These are phyloP conservation scores for Melastoma candidum DNA, from an alignment of 441 rosid genomes.

Conservation along the genomic window DNA sequence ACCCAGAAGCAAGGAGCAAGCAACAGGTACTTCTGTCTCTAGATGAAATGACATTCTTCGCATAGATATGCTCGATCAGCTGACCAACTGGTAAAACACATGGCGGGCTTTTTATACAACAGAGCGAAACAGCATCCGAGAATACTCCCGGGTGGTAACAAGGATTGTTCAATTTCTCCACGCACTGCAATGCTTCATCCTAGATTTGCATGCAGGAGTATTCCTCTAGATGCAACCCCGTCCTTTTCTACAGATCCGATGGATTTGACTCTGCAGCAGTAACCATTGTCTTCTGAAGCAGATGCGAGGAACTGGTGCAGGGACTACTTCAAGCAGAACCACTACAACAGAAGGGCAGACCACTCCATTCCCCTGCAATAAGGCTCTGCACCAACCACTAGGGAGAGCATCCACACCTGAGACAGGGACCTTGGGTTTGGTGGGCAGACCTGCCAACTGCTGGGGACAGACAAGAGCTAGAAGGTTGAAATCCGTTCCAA, in stretches of 20 bases:
- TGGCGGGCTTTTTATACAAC: slow-evolving; percentile 61
- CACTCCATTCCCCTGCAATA: slow-evolving; percentile 39
- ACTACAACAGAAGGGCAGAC: slow-evolving; percentile 24
- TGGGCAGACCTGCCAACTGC: slow-evolving; percentile 35
- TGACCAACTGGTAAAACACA: slow-evolving; percentile 37
- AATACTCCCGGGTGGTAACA: slow-evolving; percentile 68
- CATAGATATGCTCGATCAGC: slow-evolving; percentile 43
- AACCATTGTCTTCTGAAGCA: slow-evolving; percentile 27
- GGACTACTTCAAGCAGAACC: slow-evolving; percentile 19
- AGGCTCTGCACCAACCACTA: slow-evolving; percentile 60
- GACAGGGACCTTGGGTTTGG: slow-evolving; percentile 54
- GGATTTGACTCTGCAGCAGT: slow-evolving; percentile 30
- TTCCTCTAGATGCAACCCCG: slow-evolving; percentile 62
- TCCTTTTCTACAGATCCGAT: slow-evolving; percentile 45
- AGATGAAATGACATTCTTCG: slow-evolving; percentile 39
- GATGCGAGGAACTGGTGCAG: slow-evolving; percentile 19
- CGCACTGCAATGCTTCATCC: slow-evolving; percentile 71
- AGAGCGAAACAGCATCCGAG: slow-evolving; percentile 68
- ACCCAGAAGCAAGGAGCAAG: slow-evolving; percentile 54
- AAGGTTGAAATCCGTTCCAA: slow-evolving; percentile 30
- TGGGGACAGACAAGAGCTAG: slow-evolving; percentile 33
- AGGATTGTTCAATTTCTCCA: slow-evolving; percentile 59
- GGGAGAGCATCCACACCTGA: slow-evolving; percentile 53
- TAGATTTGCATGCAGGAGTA: slow-evolving; percentile 41
- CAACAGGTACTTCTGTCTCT: slow-evolving; percentile 57